Evolutionary conservation across 2,329 filamentous ascomycete genomes (phyloP).

Genomic region (Apiospora malaysiana): DNA sequence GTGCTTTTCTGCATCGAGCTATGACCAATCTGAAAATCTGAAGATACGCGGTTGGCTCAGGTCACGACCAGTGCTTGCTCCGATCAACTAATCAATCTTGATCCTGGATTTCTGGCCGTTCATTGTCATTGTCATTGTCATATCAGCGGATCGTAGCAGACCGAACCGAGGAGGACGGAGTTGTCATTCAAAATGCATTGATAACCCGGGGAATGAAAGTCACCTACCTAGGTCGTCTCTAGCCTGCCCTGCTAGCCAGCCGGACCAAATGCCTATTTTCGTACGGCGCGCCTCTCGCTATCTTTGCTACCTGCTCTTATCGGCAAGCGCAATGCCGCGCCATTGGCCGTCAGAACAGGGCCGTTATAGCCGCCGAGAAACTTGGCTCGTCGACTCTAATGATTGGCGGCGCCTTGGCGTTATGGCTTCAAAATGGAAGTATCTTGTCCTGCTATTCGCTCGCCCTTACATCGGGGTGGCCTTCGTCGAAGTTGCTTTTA

Average conservation of each 20-base stretch:
- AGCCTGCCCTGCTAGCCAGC: background rate
- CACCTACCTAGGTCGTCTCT: background rate
- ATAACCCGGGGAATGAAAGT: background rate
- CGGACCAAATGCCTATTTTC: constrained; percentile 5
- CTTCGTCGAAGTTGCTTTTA: background rate
- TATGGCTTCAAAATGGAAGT: background rate
- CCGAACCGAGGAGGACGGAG: background rate
- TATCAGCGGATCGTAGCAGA: background rate
- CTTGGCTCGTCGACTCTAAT: background rate
- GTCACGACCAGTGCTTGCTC: background rate
- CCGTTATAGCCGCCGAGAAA: constrained; percentile 1
- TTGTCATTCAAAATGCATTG: background rate
- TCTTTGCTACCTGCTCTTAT: constrained; percentile 11
- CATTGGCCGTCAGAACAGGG: background rate
- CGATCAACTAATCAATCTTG: background rate
- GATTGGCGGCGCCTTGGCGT: background rate
- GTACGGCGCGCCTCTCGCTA: background rate
- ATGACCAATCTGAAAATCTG: background rate
- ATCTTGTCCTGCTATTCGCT: background rate
- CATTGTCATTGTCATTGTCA: background rate
- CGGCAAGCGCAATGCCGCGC: background rate
- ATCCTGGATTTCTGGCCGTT: background rate
- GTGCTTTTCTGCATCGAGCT: constrained; percentile 2
- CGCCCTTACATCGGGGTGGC: background rate
- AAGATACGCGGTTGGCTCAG: background rate